Percentiles rank a stretch among this genome's conserved stretches.
Conservation (phyloP, 164 flowering plant species). For the Magnolia kwangsiensis region DNA sequence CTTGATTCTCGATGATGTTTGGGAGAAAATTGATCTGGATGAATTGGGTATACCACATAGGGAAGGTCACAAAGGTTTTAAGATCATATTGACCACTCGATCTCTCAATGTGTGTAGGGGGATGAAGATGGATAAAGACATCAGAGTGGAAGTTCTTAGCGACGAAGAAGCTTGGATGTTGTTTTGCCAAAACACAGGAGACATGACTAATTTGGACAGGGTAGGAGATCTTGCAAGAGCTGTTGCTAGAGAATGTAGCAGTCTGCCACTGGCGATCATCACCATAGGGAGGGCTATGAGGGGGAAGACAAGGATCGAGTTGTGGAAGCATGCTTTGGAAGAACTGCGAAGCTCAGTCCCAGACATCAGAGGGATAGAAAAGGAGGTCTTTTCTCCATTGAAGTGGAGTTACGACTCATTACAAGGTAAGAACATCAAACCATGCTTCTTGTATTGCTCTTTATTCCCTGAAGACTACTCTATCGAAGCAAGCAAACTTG, state of each 20-base stretch:
- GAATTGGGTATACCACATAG: background rate
- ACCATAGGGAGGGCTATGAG: slow-evolving; percentile 12
- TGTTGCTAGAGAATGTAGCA: slow-evolving; percentile 5
- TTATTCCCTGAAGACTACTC: background rate
- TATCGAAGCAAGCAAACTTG: slow-evolving; percentile 1
- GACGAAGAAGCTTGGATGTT: slow-evolving; percentile 4
- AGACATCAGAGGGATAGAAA: background rate
- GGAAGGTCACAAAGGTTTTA: background rate
- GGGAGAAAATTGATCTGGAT: background rate
- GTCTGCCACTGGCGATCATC: slow-evolving; percentile 4
- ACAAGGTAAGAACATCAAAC: background rate
- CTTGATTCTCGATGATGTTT: slow-evolving; percentile 7
- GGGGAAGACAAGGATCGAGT: background rate
- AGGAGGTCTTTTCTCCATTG: background rate
- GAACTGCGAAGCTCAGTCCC: background rate
- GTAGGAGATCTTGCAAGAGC: slow-evolving; percentile 2
- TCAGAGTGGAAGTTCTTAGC: slow-evolving; percentile 5
- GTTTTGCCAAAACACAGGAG: background rate
- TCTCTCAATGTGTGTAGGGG: background rate
- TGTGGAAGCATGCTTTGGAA: slow-evolving; percentile 5
- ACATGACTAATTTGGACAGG: background rate
- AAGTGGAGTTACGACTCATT: background rate
- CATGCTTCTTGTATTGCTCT: slow-evolving; percentile 5
- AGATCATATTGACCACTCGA: slow-evolving; percentile 2
- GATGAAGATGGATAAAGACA: background rate